Percentiles rank a stretch among this genome's conserved stretches.
These are phyloP conservation scores for Lentinula novae-zelandiae DNA, from an alignment of 1,284 basidiomycete genomes.

Conservation along the genomic window DNA sequence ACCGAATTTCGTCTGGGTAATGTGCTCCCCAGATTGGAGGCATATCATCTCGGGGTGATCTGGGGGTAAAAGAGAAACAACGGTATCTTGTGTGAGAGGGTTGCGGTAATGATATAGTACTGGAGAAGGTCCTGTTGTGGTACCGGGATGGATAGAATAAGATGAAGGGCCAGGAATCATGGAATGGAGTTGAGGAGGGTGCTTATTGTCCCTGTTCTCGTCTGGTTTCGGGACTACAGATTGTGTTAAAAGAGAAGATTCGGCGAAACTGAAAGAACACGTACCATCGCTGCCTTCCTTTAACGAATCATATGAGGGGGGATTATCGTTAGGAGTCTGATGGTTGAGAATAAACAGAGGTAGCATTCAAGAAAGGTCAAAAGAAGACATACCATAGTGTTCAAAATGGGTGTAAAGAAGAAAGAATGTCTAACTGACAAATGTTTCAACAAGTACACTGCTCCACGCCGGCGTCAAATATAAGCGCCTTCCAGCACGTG, in stretches of 20 bases:
- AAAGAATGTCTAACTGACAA: not conserved
- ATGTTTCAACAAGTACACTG: not conserved
- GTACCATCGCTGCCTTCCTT: conserved; percentile 23
- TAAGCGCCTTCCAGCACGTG: not conserved
- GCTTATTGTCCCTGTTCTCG: conserved; percentile 19
- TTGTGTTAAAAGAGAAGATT: not conserved
- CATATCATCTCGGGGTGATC: conserved; percentile 79
- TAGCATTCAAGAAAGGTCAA: not conserved
- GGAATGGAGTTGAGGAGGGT: not conserved
- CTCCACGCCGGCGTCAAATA: not conserved
- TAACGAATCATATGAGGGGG: conserved; percentile 33
- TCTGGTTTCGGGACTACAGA: not conserved
- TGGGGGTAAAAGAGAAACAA: conserved; percentile 56
- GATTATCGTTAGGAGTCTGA: conserved; percentile 17
- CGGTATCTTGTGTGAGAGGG: conserved; percentile 15
- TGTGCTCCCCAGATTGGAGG: conserved; percentile 66
- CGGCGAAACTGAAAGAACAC: conserved; percentile 6
- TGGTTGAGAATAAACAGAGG: not conserved
- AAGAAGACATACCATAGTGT: not conserved
- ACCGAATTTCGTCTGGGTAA: conserved; percentile 59
- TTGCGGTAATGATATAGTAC: conserved; percentile 25
- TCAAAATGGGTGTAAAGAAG: not conserved
- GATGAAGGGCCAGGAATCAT: conserved; percentile 20
- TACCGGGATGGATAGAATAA: not conserved
- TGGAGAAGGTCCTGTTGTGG: conserved; percentile 3